These are phyloP conservation scores for Fusarium camptoceras DNA, from an alignment of 2,329 filamentous ascomycete species.

Conservation along the genomic window DNA sequence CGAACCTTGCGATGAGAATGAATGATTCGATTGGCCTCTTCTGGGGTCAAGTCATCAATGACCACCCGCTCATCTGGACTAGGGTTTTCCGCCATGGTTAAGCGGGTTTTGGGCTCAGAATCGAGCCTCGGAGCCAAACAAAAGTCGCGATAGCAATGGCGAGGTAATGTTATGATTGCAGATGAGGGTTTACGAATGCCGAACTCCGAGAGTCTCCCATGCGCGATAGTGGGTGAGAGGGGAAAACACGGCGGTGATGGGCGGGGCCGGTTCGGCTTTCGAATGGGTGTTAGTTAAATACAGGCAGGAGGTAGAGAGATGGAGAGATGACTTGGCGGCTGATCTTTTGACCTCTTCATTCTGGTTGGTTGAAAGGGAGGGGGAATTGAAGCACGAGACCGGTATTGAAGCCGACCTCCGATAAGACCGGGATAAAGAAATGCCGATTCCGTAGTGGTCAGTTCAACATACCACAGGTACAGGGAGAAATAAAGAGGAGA, in stretches of 20 bases:
- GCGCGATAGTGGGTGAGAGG: constrained; percentile 42
- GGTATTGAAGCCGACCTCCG: constrained; percentile 14
- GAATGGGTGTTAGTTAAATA: constrained; percentile 21
- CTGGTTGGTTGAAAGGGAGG: constrained; percentile 25
- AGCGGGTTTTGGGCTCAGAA: constrained; percentile 40
- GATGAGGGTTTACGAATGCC: constrained; percentile 50
- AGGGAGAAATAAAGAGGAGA: neutral
- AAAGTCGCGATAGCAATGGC: constrained; percentile 36
- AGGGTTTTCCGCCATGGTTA: constrained; percentile 59
- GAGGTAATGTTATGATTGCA: constrained; percentile 45
- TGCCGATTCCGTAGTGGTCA: constrained; percentile 8
- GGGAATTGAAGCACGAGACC: constrained; percentile 22
- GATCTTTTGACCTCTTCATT: constrained; percentile 20
- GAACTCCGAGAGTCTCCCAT: constrained; percentile 52
- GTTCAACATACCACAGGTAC: neutral
- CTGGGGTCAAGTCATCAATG: constrained; percentile 69
- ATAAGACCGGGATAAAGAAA: constrained; percentile 26
- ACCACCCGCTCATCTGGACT: constrained; percentile 59
- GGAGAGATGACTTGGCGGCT: constrained; percentile 19
- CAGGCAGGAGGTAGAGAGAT: neutral
- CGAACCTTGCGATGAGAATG: constrained; percentile 76
- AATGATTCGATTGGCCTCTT: constrained; percentile 76
- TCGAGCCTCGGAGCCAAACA: constrained; percentile 43
- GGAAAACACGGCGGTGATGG: constrained; percentile 39
- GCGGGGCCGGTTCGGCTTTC: constrained; percentile 45